A percentile compares a stretch with the other conserved stretches of the same genome.
These are phyloP conservation scores for Ceratocystis huliohia DNA, from an alignment of 2,329 filamentous ascomycete genomes.

Conservation along the genomic window DNA sequence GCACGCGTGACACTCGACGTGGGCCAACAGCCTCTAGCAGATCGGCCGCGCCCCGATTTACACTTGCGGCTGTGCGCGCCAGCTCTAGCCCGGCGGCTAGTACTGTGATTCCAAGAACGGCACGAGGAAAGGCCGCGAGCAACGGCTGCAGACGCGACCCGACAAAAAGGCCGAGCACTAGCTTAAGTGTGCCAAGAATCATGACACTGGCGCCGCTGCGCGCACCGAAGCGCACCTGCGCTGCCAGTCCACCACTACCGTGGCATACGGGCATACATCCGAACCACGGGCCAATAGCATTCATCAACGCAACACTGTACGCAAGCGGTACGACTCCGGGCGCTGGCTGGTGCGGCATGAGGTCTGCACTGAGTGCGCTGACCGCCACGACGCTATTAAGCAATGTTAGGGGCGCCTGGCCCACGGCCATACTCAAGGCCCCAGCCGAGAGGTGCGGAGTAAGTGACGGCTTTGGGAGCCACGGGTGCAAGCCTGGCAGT, in stretches of 20 bases:
- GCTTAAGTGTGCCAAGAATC: conserved; percentile 62
- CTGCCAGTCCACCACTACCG: conserved; percentile 79
- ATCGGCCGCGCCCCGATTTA: conserved; percentile 59
- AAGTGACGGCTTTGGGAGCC: background rate
- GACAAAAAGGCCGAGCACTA: conserved; percentile 62
- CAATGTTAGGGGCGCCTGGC: conserved; percentile 80
- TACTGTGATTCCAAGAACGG: conserved; percentile 75
- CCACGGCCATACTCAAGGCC: conserved; percentile 52
- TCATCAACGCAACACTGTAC: conserved; percentile 70
- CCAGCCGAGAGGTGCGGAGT: conserved; percentile 33
- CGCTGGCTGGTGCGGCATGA: conserved; percentile 54
- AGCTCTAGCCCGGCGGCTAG: conserved; percentile 80
- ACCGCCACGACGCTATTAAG: conserved; percentile 89
- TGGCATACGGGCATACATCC: conserved; percentile 94
- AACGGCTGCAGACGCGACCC: conserved; percentile 61
- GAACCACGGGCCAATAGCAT: conserved; percentile 77
- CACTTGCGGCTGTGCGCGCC: conserved; percentile 67
- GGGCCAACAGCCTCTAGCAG: conserved; percentile 28
- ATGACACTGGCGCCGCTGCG: conserved; percentile 76
- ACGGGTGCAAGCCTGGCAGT: conserved; percentile 31
- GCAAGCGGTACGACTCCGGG: conserved; percentile 68
- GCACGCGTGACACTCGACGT: conserved; percentile 29
- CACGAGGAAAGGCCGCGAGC: conserved; percentile 59
- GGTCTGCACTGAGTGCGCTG: conserved; percentile 61
- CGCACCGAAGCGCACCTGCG: conserved; percentile 82